Evolutionary conservation across 495 filamentous ascomycete species (phyloP).

Genomic region (Annulohypoxylon bovei): DNA sequence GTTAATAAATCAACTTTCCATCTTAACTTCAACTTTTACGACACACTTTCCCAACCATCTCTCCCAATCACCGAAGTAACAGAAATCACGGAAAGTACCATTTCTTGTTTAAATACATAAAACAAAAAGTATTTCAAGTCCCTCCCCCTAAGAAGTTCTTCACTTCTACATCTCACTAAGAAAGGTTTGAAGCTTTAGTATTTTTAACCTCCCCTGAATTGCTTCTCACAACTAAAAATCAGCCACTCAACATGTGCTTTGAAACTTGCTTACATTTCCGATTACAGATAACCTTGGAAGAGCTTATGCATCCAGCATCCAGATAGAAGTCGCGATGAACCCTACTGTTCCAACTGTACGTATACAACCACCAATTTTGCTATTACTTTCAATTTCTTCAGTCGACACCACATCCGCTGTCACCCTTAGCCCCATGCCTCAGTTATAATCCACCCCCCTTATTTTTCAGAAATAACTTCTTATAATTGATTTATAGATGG

Average conservation of each 20-base stretch:
- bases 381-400: background rate
- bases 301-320: no score
- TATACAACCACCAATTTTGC: background rate
- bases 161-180: background rate
- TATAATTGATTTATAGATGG: constrained; percentile 6
- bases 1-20: background rate
- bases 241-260: no score
- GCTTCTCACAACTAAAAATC: no score
- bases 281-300: no score
- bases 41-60: background rate
- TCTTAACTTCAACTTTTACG: background rate
- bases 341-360: background rate
- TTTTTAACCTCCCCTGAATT: background rate
- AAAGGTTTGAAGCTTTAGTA: background rate
- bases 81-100: background rate
- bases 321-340: background rate
- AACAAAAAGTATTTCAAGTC: background rate
- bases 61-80: no score
- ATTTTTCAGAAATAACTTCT: background rate
- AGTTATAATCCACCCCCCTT: background rate
- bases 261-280: no score
- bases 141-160: background rate
- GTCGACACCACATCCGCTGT: no score
- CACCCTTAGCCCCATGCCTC: background rate
- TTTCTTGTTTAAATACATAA: background rate